phyloP scores from a whole-genome alignment of 129 eudicot genomes.

The Silybum marianum region DNA sequence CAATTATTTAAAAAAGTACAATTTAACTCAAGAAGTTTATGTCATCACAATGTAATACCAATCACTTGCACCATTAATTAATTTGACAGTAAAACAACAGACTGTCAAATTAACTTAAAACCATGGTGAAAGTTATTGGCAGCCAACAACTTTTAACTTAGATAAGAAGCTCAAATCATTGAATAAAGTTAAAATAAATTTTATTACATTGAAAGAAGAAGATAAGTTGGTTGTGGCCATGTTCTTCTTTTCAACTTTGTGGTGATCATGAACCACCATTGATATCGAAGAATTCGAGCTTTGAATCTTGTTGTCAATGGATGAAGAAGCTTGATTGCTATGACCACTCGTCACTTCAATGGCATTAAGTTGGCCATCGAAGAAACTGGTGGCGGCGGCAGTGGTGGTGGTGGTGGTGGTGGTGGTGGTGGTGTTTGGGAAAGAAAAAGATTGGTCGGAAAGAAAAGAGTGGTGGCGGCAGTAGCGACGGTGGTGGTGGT shows the following conservation, averaged over 20 bases:
- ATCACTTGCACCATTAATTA: not conserved
- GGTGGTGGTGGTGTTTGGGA: slow-evolving; percentile 19
- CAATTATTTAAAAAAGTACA: too few relatives aligned
- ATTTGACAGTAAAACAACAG: not conserved
- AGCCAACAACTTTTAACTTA: not conserved
- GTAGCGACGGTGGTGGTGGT: slow-evolving; percentile 18
- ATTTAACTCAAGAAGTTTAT: too few relatives aligned
- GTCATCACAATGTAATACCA: not conserved
- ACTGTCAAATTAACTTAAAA: too few relatives aligned
- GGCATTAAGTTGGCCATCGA: slow-evolving; percentile 2
- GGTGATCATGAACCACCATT: slow-evolving; percentile 26
- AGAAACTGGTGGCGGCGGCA: not conserved
- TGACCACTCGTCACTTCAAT: slow-evolving; percentile 23
- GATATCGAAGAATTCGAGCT: slow-evolving; percentile 31
- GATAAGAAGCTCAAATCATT: not conserved
- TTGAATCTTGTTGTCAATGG: slow-evolving; percentile 18
- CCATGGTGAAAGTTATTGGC: not conserved
- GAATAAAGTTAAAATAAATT: not conserved
- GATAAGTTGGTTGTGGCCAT: slow-evolving; percentile 26
- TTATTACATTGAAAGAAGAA: slow-evolving; percentile 34
- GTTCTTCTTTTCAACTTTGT: slow-evolving; percentile 5
- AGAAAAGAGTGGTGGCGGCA: slow-evolving; percentile 33
- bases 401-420: not conserved
- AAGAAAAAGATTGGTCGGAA: slow-evolving; percentile 26
- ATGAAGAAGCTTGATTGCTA: slow-evolving; percentile 1